A percentile compares a stretch with the other conserved stretches of the same genome.
phyloP scores from a whole-genome alignment of 345 rosid genomes.

The Pseudoturritis turrita region DNA sequence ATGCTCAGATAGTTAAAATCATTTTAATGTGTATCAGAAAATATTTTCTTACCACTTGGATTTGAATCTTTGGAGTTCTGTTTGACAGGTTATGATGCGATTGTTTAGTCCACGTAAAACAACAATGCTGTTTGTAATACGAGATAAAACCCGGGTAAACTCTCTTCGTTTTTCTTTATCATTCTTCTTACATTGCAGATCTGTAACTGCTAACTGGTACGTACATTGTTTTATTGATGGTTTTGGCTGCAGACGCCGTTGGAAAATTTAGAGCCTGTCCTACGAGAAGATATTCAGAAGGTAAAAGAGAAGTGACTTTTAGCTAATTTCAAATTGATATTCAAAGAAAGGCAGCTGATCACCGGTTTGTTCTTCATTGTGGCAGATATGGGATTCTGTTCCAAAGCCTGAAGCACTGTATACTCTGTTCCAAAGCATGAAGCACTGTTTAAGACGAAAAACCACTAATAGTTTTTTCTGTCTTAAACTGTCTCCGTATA shows the following conservation, averaged over 20 bases:
- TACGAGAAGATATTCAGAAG: constrained; percentile 96
- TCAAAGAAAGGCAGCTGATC: constrained; percentile 10
- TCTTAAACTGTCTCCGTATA: no score
- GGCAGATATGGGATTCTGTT: constrained; percentile 95
- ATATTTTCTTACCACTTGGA: background rate
- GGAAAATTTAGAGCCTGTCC: constrained; percentile 84
- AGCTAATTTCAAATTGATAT: background rate
- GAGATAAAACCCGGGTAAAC: constrained; percentile 90
- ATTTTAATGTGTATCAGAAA: background rate
- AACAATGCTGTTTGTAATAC: constrained; percentile 89
- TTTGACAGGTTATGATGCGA: constrained; percentile 89
- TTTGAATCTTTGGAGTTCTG: constrained; percentile 25
- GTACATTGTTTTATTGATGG: background rate
- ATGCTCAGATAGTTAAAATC: background rate
- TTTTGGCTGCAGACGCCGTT: constrained; percentile 64
- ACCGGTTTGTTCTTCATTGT: constrained; percentile 1
- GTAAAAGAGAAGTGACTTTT: constrained; percentile 30
- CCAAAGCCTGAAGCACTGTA: constrained; percentile 93
- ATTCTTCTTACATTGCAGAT: background rate
- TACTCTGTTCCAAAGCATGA: no score
- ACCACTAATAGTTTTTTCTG: no score
- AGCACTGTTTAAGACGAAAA: no score
- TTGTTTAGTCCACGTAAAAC: constrained; percentile 97
- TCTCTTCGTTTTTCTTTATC: background rate
- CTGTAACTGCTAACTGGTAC: constrained; percentile 7